These are phyloP conservation scores for Teratosphaeria viscida DNA, from an alignment of 2,329 filamentous ascomycete genomes.

Conservation along the genomic window DNA sequence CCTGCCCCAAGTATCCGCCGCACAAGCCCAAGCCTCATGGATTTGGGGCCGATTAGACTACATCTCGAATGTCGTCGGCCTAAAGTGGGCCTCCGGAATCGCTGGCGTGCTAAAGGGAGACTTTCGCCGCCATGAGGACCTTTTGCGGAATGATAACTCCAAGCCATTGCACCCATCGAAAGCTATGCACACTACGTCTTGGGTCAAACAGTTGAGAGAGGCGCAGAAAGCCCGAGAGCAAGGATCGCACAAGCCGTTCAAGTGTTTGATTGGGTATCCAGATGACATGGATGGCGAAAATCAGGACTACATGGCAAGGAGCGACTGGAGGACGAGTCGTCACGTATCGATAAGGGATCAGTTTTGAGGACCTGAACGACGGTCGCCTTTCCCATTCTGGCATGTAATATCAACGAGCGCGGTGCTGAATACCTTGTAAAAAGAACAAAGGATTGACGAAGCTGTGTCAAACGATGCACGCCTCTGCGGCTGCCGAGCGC, in stretches of 20 bases:
- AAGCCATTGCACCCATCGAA: not conserved
- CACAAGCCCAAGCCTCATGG: slow-evolving; percentile 20
- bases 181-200: not conserved
- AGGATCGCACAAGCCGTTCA: not conserved
- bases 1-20: slow-evolving; percentile 8
- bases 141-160: not conserved
- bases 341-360: not conserved
- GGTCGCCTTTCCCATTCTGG: too few species aligned
- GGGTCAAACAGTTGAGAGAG: not conserved
- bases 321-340: not conserved
- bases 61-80: slow-evolving; percentile 17
- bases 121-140: slow-evolving; percentile 7
- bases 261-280: not conserved
- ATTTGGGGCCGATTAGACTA: slow-evolving; percentile 21
- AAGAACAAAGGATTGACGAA: too few species aligned
- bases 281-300: not conserved
- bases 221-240: not conserved
- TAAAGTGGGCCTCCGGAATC: slow-evolving; percentile 23
- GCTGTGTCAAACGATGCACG: too few species aligned
- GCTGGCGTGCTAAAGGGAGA: slow-evolving; percentile 21
- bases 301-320: not conserved
- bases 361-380: not conserved
- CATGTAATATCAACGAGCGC: not conserved
- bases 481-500: too few species aligned
- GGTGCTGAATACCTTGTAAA: not conserved